Conservation (phyloP, 495 filamentous ascomycete species). For the Daldinia bambusicola region DNA sequence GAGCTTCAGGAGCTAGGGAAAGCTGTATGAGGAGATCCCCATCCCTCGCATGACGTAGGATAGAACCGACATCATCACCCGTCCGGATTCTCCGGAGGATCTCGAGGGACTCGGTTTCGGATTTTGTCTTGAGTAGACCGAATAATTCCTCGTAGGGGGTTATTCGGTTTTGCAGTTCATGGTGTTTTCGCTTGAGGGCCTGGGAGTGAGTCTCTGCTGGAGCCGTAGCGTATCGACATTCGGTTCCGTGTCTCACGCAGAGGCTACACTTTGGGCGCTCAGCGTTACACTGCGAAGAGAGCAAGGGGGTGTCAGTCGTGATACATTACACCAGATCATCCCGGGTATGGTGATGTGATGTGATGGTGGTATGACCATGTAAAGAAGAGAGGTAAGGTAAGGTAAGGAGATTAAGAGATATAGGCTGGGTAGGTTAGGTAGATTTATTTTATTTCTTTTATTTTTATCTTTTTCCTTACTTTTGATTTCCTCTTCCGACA, state of each 20-base stretch:
- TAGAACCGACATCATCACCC: conserved; percentile 48
- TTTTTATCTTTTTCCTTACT: no score
- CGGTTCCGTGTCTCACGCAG: conserved; percentile 49
- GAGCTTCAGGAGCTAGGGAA: conserved; percentile 51
- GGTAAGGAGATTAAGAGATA: no score
- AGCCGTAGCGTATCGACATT: conserved; percentile 54
- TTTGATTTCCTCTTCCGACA: conserved; percentile 67
- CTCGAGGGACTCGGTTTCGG: conserved; percentile 50
- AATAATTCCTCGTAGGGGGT: conserved; percentile 52
- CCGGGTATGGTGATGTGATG: background rate
- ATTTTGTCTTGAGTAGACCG: conserved; percentile 46
- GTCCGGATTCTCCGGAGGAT: conserved; percentile 52
- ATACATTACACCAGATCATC: conserved; percentile 10
- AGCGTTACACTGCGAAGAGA: conserved; percentile 50
- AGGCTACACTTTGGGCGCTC: conserved; percentile 50
- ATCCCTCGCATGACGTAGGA: conserved; percentile 52
- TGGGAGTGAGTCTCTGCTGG: conserved; percentile 54
- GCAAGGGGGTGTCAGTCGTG: conserved; percentile 9
- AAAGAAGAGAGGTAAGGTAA: no score
- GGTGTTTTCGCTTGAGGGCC: conserved; percentile 55
- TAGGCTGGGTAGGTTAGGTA: no score
- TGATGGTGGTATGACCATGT: no score
- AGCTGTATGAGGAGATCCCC: conserved; percentile 55
- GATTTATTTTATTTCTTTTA: no score
- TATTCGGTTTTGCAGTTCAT: conserved; percentile 49